These are phyloP conservation scores for Mycena citricolor DNA, from an alignment of 1,284 basidiomycete genomes.

Conservation along the genomic window DNA sequence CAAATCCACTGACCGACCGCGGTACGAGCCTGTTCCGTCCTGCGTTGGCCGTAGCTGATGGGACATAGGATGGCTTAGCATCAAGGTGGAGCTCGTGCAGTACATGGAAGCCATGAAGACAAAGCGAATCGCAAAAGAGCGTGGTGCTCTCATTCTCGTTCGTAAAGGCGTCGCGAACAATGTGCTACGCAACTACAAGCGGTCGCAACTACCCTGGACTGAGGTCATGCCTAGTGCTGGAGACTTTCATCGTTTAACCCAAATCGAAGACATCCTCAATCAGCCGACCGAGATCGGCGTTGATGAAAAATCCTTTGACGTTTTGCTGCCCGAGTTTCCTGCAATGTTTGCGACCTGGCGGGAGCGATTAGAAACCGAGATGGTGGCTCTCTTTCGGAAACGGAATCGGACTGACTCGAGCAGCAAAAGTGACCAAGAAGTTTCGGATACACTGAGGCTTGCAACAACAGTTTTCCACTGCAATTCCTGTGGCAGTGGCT, in stretches of 20 bases:
- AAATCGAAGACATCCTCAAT: constrained; percentile 9
- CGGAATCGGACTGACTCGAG: no score
- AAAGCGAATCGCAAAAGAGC: constrained; percentile 23
- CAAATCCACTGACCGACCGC: constrained; percentile 27
- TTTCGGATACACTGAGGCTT: constrained; percentile 25
- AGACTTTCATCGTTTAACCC: constrained; percentile 15
- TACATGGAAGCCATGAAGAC: constrained; percentile 27
- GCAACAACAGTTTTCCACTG: constrained; percentile 30
- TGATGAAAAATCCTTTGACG: constrained; percentile 15
- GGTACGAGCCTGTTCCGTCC: constrained; percentile 21
- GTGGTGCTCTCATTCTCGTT: constrained; percentile 2
- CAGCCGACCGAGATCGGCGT: constrained; percentile 6
- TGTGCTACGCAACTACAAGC: constrained; percentile 17
- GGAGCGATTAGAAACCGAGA: no score
- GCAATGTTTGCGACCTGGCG: constrained; percentile 20
- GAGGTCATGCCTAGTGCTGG: constrained; percentile 14
- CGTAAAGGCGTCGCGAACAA: constrained; percentile 20
- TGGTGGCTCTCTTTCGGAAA: no score
- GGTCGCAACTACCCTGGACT: constrained; percentile 19
- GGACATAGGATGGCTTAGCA: constrained; percentile 27
- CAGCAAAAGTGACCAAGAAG: no score
- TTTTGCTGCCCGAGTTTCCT: constrained; percentile 16
- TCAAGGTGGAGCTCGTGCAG: constrained; percentile 23
- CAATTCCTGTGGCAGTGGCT: constrained; percentile 5
- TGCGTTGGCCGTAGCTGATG: not conserved